Conservation (phyloP, 2,329 filamentous ascomycete species). For the Hymenoscyphus occultus region DNA sequence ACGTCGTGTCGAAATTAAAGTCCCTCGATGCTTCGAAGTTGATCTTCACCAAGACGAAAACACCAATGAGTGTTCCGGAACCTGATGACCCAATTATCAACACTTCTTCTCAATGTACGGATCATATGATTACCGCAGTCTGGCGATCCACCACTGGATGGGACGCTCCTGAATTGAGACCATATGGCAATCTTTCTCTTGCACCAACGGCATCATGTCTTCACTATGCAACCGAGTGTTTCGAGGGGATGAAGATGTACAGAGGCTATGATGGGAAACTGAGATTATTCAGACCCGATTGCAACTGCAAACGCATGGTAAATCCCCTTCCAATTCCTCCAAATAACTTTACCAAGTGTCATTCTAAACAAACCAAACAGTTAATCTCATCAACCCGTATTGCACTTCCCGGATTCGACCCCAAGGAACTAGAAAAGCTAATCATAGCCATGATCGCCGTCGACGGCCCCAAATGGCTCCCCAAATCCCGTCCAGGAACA, state of each 20-base stretch:
- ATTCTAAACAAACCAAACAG: slow-evolving; percentile 24
- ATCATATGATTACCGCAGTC: slow-evolving; percentile 80
- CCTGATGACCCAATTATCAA: slow-evolving; percentile 40
- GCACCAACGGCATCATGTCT: slow-evolving; percentile 78
- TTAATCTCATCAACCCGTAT: slow-evolving; percentile 61
- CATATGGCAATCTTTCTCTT: slow-evolving; percentile 74
- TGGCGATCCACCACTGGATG: slow-evolving; percentile 69
- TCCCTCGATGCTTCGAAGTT: slow-evolving; percentile 60
- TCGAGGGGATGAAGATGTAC: slow-evolving; percentile 84
- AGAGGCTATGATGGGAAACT: slow-evolving; percentile 66
- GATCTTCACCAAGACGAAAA: slow-evolving; percentile 50
- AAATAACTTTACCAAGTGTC: slow-evolving; percentile 60
- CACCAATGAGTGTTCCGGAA: slow-evolving; percentile 52
- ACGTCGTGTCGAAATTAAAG: slow-evolving; percentile 53
- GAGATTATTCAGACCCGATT: slow-evolving; percentile 60
- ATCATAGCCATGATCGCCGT: slow-evolving; percentile 68
- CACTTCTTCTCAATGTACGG: slow-evolving; percentile 48
- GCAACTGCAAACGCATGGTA: slow-evolving; percentile 48
- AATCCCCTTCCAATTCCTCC: slow-evolving; percentile 52
- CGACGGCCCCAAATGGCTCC: slow-evolving; percentile 78
- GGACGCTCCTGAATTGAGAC: slow-evolving; percentile 69
- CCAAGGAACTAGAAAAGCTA: slow-evolving; percentile 69
- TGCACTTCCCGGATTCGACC: slow-evolving; percentile 70
- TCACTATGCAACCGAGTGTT: slow-evolving; percentile 79
- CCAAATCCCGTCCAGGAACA: slow-evolving; percentile 60